These are phyloP conservation scores for Chenopodium suecicum DNA, from an alignment of 148 eudicot genomes.

Conservation along the genomic window DNA sequence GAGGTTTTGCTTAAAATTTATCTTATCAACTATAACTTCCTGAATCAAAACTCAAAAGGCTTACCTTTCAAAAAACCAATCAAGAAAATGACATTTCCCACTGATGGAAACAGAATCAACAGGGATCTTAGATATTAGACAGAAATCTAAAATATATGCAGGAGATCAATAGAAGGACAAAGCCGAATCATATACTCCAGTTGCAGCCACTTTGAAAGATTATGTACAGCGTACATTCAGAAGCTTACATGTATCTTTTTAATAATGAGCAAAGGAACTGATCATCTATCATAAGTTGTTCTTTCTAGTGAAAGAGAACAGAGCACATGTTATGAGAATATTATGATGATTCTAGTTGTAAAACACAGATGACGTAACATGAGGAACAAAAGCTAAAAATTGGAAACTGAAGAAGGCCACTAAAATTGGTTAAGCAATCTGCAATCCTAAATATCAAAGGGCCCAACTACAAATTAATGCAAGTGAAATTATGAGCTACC, in stretches of 20 bases:
- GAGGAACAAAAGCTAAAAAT: not conserved
- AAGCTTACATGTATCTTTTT: not conserved
- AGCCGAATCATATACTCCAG: not conserved
- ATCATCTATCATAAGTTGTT: not conserved
- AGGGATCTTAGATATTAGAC: conserved; percentile 11
- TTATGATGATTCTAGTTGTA: not conserved
- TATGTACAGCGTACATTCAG: not conserved
- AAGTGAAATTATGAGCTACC: not conserved
- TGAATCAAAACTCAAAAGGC: conserved; percentile 97
- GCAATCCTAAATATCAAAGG: not conserved
- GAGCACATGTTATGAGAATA: not conserved
- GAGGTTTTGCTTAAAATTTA: conserved; percentile 72
- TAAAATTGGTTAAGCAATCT: not conserved
- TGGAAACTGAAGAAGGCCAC: not conserved
- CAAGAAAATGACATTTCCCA: conserved; percentile 5
- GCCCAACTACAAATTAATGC: not conserved
- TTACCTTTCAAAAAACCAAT: conserved; percentile 54
- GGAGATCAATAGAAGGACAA: conserved; percentile 5
- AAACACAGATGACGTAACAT: not conserved
- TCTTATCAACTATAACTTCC: conserved; percentile 85
- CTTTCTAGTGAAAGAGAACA: not conserved
- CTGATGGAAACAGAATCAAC: not conserved
- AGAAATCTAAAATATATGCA: conserved; percentile 2
- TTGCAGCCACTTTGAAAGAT: not conserved
- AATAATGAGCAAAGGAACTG: not conserved